A percentile compares a stretch with the other conserved stretches of the same genome.
Conservation (phyloP, 352 stramenopile species). For the Elongisporangium undulatum region DNA sequence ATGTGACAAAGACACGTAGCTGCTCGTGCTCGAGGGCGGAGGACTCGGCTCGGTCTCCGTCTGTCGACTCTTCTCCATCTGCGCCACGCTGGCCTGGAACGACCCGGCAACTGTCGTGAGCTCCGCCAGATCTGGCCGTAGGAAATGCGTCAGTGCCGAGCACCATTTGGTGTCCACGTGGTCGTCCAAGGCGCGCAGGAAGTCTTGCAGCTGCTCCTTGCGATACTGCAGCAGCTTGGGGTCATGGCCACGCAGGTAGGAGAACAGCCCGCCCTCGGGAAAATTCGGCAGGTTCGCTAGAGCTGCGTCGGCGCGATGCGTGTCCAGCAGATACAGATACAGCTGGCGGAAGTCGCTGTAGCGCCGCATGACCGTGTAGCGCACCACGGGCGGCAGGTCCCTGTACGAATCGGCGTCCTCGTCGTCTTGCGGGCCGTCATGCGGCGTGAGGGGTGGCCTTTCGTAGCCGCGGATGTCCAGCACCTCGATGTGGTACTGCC, state of each 20-base stretch:
- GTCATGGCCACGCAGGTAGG: constrained; percentile 71
- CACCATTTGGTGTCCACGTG: constrained; percentile 57
- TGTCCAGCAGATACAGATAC: constrained; percentile 53
- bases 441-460: constrained; percentile 5
- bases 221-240: constrained; percentile 63
- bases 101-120: constrained; percentile 30
- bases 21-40: constrained; percentile 13
- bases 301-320: constrained; percentile 24
- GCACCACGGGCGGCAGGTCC: constrained; percentile 60
- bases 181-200: constrained; percentile 55
- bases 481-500: constrained; percentile 81
- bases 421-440: not conserved
- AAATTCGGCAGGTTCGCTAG: constrained; percentile 42
- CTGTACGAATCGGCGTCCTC: constrained; percentile 21
- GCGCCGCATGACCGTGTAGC: constrained; percentile 73
- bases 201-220: constrained; percentile 56
- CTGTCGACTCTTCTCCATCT: constrained; percentile 15
- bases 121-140: constrained; percentile 51
- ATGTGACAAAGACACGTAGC: constrained; percentile 73
- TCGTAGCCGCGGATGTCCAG: constrained; percentile 46
- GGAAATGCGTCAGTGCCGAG: constrained; percentile 49
- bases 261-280: constrained; percentile 62
- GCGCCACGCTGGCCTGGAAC: constrained; percentile 18
- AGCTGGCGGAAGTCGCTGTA: constrained; percentile 79
- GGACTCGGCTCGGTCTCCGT: constrained; percentile 11